Evolutionary conservation across 495 filamentous ascomycete species (phyloP), one percentile per base, ranked within the genome.

Genomic region (Lepidopterella palustris): DNA sequence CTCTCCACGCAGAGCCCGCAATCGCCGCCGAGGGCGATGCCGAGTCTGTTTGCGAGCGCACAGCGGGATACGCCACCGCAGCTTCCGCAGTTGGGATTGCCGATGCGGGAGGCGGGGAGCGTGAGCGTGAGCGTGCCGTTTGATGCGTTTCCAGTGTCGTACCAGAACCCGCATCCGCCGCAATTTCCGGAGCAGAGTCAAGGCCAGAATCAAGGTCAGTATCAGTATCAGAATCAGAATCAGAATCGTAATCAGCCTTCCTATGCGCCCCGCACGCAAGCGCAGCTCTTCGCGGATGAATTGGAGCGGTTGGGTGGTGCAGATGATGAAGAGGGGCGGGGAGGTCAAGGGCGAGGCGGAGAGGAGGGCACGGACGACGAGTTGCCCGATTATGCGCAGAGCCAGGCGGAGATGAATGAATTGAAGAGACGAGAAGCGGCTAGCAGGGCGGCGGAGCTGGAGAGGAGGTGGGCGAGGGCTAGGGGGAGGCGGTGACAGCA

Each of bases 371-470:
- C 45, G 9, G 69, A 73, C 23, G 71, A 73, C 28, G 71, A 73
- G 48, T 40, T 71, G 24, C 71, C 71, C n/a, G 57, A 68, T 53
- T 73, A 73, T 50, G 71, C 69, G 29, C 60, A 67, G 59, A 71
- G 69, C 40, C 71, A 73, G 62, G 69, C 69, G 18, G 65, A 71
- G 42, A 70, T 68, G 58, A 65, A 65, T 31, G 61, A 48, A 21
- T 54, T 11, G n/a, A 64, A 63, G 49, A 53, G 69, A 23, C 49
- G 31, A 13, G 69, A 71, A 51, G 71, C 71, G 21, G 56, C 65
- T 3, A 35, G 65, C 20, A 35, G 71, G 59, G 71, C 71, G 28
- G 57, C 64, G 40, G 71, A 73, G 57, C 45, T 73, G 50, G 69
- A 71, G 51, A 55, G 55, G 48, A 62, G 71, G 24, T 73, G 71